Conservation (phyloP, 306 rosid genomes). For the Prunus armeniaca region DNA sequence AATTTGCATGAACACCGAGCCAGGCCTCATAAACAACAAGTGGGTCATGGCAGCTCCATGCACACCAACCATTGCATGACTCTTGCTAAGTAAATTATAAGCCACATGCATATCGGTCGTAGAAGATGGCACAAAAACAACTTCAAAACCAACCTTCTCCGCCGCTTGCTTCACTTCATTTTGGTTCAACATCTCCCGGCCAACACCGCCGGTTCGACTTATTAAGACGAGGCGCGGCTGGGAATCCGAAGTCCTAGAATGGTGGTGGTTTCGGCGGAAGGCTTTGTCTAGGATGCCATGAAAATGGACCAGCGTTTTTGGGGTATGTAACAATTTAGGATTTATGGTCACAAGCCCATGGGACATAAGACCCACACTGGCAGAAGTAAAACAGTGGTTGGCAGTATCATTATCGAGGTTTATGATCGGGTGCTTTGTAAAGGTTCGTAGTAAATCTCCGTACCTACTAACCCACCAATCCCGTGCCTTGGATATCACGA, state of each 20-base stretch:
- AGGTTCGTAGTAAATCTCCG: constrained; percentile 7
- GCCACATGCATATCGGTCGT: not conserved
- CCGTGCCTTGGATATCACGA: constrained; percentile 38
- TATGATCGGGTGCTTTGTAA: constrained; percentile 38
- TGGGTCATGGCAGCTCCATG: constrained; percentile 10
- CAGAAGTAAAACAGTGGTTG: constrained; percentile 46
- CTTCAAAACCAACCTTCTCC: not conserved
- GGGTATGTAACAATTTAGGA: constrained; percentile 15
- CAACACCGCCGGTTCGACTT: not conserved
- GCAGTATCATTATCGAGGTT: constrained; percentile 38
- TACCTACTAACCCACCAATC: constrained; percentile 50
- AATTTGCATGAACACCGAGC: constrained; percentile 6
- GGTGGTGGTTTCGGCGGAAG: not conserved
- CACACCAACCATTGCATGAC: constrained; percentile 10
- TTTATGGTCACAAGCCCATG: constrained; percentile 41
- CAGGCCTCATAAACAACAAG: constrained; percentile 9
- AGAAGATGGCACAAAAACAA: not conserved
- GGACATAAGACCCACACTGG: constrained; percentile 40
- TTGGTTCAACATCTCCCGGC: constrained; percentile 16
- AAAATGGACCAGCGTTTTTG: constrained; percentile 25
- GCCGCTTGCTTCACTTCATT: constrained; percentile 14
- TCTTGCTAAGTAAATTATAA: constrained; percentile 3
- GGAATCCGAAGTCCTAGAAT: not conserved
- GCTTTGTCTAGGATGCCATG: constrained; percentile 35
- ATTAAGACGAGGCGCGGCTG: constrained; percentile 12